Evolutionary conservation across 306 rosid genomes (phyloP), one percentile per base, ranked within the genome.

Genomic region (Urtica urens): DNA sequence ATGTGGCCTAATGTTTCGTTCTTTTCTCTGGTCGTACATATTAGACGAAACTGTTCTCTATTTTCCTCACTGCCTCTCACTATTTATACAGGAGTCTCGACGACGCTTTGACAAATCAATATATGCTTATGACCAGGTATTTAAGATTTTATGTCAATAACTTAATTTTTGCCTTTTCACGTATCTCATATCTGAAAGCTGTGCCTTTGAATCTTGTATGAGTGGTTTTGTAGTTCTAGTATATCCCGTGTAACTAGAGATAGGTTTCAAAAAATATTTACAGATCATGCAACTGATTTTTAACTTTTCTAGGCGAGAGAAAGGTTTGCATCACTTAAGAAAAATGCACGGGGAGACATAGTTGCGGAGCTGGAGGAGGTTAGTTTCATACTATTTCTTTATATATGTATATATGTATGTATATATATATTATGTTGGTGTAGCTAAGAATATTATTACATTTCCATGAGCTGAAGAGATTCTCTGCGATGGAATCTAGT

Each of bases 291-390:
- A 16, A 55, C 31, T 69, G 49, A 35, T 44, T 43, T 62, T 58
- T 28, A 46, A 29, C 45, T 47, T 40, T 68, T 54, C 30, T 62
- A 90, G 99, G 78, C 99, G 53, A 78, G 99, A 10, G 95, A 90
- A 53, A 90, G 82, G 66, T 85, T 81, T 74, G 87, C 82, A 26
- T 90, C 92, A 31, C 71, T 85, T 62, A 90, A 85, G 93, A 90
- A 85, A 67, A 90, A 69, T 72, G 79, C 99, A 7, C 74, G 94
- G 2, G 86, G 47, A 60, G 99, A 90, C 57, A 31, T 90, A 48
- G 87, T 90, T 64, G 68, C 99, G 53, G 99, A 65, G 31, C 64
- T 81, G 35, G 95, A 90, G 76, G 95, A 90, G 99, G 99, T 90
- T 58, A 51, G 67, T 66, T 21, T 24, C 27, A 3, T 22, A 47